A percentile compares a stretch with the other conserved stretches of the same genome.
These are phyloP conservation scores for Chalciporus chontae DNA, from an alignment of 768 basidiomycete genomes.

Conservation along the genomic window DNA sequence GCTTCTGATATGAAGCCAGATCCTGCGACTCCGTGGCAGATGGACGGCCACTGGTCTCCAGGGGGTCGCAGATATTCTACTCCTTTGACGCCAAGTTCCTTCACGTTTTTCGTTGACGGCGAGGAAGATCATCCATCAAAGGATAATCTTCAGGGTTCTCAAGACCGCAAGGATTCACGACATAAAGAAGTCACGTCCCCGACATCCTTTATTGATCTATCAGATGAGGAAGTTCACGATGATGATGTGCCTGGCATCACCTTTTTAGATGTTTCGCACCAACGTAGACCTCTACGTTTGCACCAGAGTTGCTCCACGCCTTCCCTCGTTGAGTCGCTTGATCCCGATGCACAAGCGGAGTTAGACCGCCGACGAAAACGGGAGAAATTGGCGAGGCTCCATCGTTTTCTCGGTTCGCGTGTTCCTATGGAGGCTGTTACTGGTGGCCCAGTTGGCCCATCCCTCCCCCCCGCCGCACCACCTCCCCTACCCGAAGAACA, in stretches of 20 bases:
- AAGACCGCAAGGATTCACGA: constrained; percentile 11
- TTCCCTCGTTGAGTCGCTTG: constrained; percentile 47
- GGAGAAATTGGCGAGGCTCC: constrained; percentile 74
- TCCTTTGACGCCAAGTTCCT: constrained; percentile 48
- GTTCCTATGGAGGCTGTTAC: constrained; percentile 70
- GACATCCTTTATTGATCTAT: constrained; percentile 59
- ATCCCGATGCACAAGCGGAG: constrained; percentile 53
- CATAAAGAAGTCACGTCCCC: constrained; percentile 25
- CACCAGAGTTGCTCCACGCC: constrained; percentile 39
- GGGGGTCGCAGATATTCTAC: constrained; percentile 50
- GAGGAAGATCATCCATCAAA: background rate
- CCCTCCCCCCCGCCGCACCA: constrained; percentile 31
- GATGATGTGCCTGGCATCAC: constrained; percentile 33
- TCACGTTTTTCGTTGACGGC: constrained; percentile 26
- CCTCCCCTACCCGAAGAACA: constrained; percentile 25
- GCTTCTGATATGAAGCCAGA: constrained; percentile 19
- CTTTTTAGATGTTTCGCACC: constrained; percentile 27
- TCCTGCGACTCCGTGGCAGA: constrained; percentile 33
- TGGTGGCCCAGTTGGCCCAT: constrained; percentile 35
- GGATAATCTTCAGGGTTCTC: constrained; percentile 4
- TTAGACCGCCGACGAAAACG: constrained; percentile 65
- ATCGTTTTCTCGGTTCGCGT: constrained; percentile 81
- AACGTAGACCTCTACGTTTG: constrained; percentile 19
- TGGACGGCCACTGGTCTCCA: constrained; percentile 28
- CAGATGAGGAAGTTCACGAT: constrained; percentile 51